Conservation (phyloP, 2,329 filamentous ascomycete species). For the Aspergillus sergii region DNA sequence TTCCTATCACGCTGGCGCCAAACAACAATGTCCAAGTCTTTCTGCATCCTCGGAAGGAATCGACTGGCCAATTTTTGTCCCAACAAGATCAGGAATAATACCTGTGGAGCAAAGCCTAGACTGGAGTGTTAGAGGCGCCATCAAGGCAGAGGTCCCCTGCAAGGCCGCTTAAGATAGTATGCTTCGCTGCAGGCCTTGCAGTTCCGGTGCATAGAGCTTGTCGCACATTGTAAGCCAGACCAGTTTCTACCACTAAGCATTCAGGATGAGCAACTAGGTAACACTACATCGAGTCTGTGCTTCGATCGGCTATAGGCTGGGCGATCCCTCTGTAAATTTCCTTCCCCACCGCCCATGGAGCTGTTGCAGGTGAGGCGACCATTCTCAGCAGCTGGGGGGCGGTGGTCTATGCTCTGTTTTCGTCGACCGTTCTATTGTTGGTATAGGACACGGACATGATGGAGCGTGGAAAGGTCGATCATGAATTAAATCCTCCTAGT, state of each 20-base stretch:
- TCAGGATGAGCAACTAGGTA: not conserved
- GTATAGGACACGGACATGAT: not conserved
- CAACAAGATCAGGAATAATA: not conserved
- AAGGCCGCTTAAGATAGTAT: slow-evolving; percentile 12
- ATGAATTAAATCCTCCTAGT: slow-evolving; percentile 1
- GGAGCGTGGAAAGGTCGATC: not conserved
- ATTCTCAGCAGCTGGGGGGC: slow-evolving; percentile 22
- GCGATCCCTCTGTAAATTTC: not conserved
- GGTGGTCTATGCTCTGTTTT: slow-evolving; percentile 17
- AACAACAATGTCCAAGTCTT: slow-evolving; percentile 22
- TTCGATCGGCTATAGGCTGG: not conserved
- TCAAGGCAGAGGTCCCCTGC: slow-evolving; percentile 9
- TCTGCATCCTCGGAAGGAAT: not conserved
- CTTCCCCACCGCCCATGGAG: slow-evolving; percentile 13
- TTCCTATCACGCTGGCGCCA: slow-evolving; percentile 25
- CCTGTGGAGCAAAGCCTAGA: slow-evolving; percentile 7
- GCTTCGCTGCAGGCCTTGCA: slow-evolving; percentile 12
- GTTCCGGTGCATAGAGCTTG: slow-evolving; percentile 14
- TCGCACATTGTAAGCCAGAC: not conserved
- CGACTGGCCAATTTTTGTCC: not conserved
- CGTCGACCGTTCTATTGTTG: not conserved
- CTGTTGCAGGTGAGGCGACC: slow-evolving; percentile 25
- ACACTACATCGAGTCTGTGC: not conserved
- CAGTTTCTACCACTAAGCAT: not conserved
- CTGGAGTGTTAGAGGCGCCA: not conserved